Percentiles rank a stretch among this genome's conserved stretches.
These are phyloP conservation scores for Pleurotus djamor DNA, from an alignment of 768 basidiomycete species.

Conservation along the genomic window DNA sequence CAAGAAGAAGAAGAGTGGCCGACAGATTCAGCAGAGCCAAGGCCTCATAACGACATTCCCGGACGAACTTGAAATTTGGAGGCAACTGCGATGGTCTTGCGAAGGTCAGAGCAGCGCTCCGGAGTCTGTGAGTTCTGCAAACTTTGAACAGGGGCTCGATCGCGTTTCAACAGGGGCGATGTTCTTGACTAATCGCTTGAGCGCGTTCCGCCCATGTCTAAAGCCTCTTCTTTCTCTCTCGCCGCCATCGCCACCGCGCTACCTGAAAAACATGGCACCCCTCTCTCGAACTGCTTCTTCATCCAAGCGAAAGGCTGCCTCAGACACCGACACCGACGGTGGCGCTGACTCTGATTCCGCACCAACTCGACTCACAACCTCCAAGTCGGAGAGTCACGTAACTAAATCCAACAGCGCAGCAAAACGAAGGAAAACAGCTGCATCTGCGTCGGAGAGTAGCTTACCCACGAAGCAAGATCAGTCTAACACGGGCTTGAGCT, in stretches of 20 bases:
- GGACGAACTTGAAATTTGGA: too few species aligned
- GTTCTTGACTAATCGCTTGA: neutral
- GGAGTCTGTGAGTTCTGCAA: neutral
- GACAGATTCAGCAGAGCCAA: too few species aligned
- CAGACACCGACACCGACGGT: slow-evolving; percentile 23
- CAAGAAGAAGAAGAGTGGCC: too few species aligned
- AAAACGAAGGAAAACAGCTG: neutral
- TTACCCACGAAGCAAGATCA: neutral
- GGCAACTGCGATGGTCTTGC: too few species aligned
- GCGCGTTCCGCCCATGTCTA: neutral
- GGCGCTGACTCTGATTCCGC: slow-evolving; percentile 4
- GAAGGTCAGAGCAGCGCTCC: too few species aligned
- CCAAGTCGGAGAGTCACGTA: neutral
- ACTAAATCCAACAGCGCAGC: neutral
- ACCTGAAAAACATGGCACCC: neutral
- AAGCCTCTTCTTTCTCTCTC: neutral
- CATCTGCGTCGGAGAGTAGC: neutral
- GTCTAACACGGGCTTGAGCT: slow-evolving; percentile 16
- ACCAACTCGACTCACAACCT: slow-evolving; percentile 8
- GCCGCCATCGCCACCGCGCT: neutral
- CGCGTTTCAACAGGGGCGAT: neutral
- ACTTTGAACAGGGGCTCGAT: neutral
- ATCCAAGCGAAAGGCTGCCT: slow-evolving; percentile 24
- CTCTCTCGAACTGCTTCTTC: slow-evolving; percentile 21
- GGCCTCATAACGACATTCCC: too few species aligned